Conservation (phyloP, 306 rosid species). For the Vigna radiata region DNA sequence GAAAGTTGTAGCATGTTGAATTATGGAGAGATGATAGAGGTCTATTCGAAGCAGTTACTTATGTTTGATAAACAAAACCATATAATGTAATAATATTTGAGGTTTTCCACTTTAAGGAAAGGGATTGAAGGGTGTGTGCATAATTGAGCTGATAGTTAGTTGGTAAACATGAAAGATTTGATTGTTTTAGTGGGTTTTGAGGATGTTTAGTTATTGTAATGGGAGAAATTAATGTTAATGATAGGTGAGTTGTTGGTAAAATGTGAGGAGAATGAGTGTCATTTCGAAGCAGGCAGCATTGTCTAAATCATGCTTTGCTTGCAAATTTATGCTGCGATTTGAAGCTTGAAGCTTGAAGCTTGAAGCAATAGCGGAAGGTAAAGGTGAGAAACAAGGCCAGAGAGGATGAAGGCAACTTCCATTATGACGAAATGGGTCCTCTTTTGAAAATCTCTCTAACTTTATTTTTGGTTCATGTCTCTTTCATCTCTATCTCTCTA, state of each 20-base stretch:
- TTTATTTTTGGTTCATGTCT: conserved; percentile 31
- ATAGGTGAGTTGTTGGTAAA: neutral
- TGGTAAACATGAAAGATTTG: conserved; percentile 16
- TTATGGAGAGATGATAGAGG: neutral
- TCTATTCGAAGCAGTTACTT: conserved; percentile 38
- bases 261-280: conserved; percentile 30
- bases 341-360: conserved; percentile 60
- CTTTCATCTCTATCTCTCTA: conserved; percentile 44
- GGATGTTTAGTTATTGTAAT: conserved; percentile 8
- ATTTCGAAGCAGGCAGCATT: conserved; percentile 40
- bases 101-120: conserved; percentile 43
- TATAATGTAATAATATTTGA: neutral
- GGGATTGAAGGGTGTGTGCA: conserved; percentile 49
- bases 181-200: neutral
- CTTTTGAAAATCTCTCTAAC: conserved; percentile 22
- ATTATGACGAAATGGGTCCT: conserved; percentile 61
- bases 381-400: conserved; percentile 62
- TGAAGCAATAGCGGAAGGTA: conserved; percentile 60
- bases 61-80: conserved; percentile 35
- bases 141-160: conserved; percentile 36
- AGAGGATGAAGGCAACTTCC: conserved; percentile 79
- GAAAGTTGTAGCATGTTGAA: conserved; percentile 40
- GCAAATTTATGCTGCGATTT: conserved; percentile 49
- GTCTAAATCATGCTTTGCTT: conserved; percentile 62
- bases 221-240: conserved; percentile 29